Percentiles rank a stretch among this genome's conserved stretches.
These are phyloP conservation scores for Calonectria henricotiae DNA, from an alignment of 2,329 filamentous ascomycete species.

Conservation along the genomic window DNA sequence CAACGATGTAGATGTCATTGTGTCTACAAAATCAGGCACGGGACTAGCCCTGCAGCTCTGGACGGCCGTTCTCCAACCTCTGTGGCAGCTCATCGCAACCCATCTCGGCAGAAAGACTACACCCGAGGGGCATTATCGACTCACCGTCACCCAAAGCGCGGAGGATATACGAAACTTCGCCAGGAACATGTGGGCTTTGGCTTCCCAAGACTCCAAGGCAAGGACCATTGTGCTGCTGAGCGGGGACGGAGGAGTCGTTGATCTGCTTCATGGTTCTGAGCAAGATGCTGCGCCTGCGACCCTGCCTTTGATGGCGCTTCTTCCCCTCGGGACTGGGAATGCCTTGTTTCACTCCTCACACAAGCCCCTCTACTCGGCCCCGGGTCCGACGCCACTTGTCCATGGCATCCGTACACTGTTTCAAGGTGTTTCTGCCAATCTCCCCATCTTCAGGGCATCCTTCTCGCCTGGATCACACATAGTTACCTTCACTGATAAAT, in stretches of 20 bases:
- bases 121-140: slow-evolving; percentile 36
- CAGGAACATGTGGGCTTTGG: slow-evolving; percentile 55
- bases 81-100: slow-evolving; percentile 65
- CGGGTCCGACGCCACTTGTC: slow-evolving; percentile 62
- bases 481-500: slow-evolving; percentile 58
- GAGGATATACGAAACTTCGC: slow-evolving; percentile 79
- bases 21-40: slow-evolving; percentile 79
- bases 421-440: slow-evolving; percentile 66
- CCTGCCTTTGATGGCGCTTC: slow-evolving; percentile 66
- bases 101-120: background rate
- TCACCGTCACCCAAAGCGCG: slow-evolving; percentile 76
- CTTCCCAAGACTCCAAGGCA: slow-evolving; percentile 54
- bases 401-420: slow-evolving; percentile 74
- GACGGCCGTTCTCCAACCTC: slow-evolving; percentile 68
- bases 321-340: slow-evolving; percentile 78
- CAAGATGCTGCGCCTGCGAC: slow-evolving; percentile 38
- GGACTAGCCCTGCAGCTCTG: slow-evolving; percentile 73
- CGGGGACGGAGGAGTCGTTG: slow-evolving; percentile 89
- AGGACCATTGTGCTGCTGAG: slow-evolving; percentile 82
- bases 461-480: slow-evolving; percentile 74
- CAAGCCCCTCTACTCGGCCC: slow-evolving; percentile 68
- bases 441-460: slow-evolving; percentile 76
- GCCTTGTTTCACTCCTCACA: slow-evolving; percentile 76
- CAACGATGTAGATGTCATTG: slow-evolving; percentile 73
- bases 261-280: slow-evolving; percentile 80